Evolutionary conservation across 306 rosid genomes (phyloP).

Genomic region (Citrullus colocynthis): DNA sequence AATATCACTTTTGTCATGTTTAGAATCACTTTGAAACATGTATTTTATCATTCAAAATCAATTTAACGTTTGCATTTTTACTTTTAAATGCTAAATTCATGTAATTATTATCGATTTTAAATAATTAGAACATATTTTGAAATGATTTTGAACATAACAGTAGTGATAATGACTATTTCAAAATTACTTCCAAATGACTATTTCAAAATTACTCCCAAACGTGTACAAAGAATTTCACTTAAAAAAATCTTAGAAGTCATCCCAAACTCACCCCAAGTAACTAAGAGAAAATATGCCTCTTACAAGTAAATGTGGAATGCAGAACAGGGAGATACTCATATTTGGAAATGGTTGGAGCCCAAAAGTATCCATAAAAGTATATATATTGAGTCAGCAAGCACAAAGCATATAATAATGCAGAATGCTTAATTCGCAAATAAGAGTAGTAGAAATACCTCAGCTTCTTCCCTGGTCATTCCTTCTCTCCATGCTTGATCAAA

Average conservation of each 20-base stretch:
- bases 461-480: constrained; percentile 95
- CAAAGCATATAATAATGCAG: background rate
- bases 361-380: background rate
- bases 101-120: no score
- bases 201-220: no score
- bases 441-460: constrained; percentile 54
- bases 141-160: no score
- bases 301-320: background rate
- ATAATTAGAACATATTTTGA: no score
- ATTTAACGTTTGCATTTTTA: no score
- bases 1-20: no score
- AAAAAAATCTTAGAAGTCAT: background rate
- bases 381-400: background rate
- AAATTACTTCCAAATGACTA: no score
- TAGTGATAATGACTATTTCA: no score
- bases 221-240: background rate
- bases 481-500: constrained; percentile 97
- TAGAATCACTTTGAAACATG: no score
- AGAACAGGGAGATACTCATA: background rate
- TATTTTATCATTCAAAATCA: no score
- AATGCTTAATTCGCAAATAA: constrained; percentile 7
- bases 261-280: background rate
- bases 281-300: background rate
- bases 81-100: no score
- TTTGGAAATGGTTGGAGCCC: background rate